Base-by-base conservation (phyloP, 306 rosid species). In the Inga leiocalycina region DNA sequence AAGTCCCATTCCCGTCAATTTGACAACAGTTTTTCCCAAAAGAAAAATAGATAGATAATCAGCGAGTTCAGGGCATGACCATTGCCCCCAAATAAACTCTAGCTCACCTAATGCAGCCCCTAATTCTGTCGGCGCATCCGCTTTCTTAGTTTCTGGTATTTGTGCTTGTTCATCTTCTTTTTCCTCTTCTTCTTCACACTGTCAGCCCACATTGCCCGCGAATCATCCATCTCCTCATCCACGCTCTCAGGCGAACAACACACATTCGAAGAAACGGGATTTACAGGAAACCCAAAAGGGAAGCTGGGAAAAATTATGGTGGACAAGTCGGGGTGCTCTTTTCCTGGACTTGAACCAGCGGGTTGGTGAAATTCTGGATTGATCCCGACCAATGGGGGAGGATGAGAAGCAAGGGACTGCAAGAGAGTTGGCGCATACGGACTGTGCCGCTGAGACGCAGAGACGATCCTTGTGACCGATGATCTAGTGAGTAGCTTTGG, bases 131-230 rank as follows among this genome's bases (percentile, higher is more conserved):
- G 87, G 45, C 89, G 80, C 83, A 92, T 87, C 22, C 97, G 93
- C 86, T 89, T 91, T 80, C 94, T 89, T 24, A 90, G 82, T 83
- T 93, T 93, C 85, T 88, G 86, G 81, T 93, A 92, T 90, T 92
- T 92, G 79, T 92, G 94, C 79, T 93, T 93, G 91, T 93, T 93
- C 94, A 90, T 92, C 90, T 93, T 92, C 81, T 39, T 84, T 84
- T 90, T 93, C 84, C 98, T 88, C 91, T 92, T 93, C 98, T 92
- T 93, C 92, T 93, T 93, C 83, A 87, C 91, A 80, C 98, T 93
- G 71, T 92, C 97, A 3, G 98, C 94, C 98, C 98, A 91, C 22
- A 91, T 43, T 44, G 75, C 88, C 71, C 85, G 56, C 20, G 89
- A 84, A 80, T 86, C 91, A 76, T 89, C 89, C 71, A n/a, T 57